Percentiles rank a stretch among this genome's conserved stretches.
Conservation (phyloP, 169 alveolate species). For the Plasmodium malariae region DNA sequence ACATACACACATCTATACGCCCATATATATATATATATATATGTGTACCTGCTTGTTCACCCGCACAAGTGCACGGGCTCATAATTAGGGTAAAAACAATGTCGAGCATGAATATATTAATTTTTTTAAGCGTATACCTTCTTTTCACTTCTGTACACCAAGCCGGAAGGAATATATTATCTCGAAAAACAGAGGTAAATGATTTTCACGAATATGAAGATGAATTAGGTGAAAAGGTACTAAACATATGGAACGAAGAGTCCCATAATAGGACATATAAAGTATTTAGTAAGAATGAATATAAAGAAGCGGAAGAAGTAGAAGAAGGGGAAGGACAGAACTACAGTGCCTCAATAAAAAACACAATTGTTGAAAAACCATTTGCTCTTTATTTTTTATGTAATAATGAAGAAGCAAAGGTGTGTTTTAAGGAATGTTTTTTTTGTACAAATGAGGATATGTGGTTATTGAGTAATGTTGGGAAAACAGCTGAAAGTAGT, state of each 20-base stretch:
- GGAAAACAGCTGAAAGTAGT: not conserved
- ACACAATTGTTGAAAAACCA: not conserved
- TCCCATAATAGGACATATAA: not conserved
- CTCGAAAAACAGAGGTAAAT: not conserved
- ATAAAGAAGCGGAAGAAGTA: not conserved
- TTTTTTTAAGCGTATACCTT: conserved; percentile 20
- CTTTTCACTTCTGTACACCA: not conserved
- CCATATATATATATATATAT: not conserved
- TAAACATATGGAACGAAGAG: not conserved
- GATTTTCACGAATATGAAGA: not conserved
- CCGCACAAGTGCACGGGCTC: too few relatives aligned
- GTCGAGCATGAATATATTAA: conserved; percentile 1
- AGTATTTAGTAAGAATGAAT: not conserved
- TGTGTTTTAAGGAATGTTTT: not conserved
- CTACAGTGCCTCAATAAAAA: not conserved
- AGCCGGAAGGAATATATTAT: not conserved
- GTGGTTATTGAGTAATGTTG: not conserved
- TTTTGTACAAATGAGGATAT: not conserved
- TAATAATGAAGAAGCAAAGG: not conserved
- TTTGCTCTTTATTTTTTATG: not conserved
- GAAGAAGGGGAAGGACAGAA: not conserved
- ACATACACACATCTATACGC: not conserved
- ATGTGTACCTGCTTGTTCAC: not conserved
- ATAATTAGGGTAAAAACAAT: conserved; percentile 10
- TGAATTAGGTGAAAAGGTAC: not conserved